These are phyloP conservation scores for Trichoderma atrobrunneum DNA, from an alignment of 2,329 filamentous ascomycete species.

Conservation along the genomic window DNA sequence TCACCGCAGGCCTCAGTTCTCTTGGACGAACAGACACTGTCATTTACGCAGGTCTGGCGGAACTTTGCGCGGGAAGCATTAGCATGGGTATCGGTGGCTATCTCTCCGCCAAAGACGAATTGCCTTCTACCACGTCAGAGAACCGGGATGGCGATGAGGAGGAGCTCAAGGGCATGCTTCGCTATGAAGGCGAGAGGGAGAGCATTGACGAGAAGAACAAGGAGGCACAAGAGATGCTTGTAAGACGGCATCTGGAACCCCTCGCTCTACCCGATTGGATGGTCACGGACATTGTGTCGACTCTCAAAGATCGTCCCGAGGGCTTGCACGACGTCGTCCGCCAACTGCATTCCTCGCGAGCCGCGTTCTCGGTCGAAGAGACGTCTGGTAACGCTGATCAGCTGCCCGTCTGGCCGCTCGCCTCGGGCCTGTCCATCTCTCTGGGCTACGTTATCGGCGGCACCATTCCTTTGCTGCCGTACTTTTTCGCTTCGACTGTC, in stretches of 20 bases:
- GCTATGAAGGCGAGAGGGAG: conserved; percentile 6
- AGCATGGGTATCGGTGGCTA: conserved; percentile 73
- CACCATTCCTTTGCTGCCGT: conserved; percentile 60
- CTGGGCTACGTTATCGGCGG: conserved; percentile 62
- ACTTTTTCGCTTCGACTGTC: conserved; percentile 50
- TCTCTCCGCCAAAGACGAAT: conserved; percentile 52
- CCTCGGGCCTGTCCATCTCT: conserved; percentile 58
- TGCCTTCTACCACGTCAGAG: conserved; percentile 15
- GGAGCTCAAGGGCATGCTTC: conserved; percentile 29
- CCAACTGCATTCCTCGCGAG: conserved; percentile 21
- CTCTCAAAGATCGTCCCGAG: conserved; percentile 31
- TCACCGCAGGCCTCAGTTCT: conserved; percentile 66
- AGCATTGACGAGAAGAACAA: conserved; percentile 22
- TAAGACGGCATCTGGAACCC: conserved; percentile 35
- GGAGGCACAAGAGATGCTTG: conserved; percentile 22
- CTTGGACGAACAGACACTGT: conserved; percentile 60
- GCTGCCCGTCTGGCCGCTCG: conserved; percentile 35
- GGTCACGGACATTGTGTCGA: conserved; percentile 27
- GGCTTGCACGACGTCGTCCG: conserved; percentile 27
- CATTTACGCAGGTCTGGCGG: conserved; percentile 66
- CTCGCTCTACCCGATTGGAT: conserved; percentile 28
- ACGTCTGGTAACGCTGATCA: conserved; percentile 22
- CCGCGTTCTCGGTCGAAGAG: neutral
- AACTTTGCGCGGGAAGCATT: conserved; percentile 68
- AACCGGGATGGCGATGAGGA: conserved; percentile 22